These are phyloP conservation scores for Parathielavia hyrcaniae DNA, from an alignment of 495 filamentous ascomycete species.

Conservation along the genomic window DNA sequence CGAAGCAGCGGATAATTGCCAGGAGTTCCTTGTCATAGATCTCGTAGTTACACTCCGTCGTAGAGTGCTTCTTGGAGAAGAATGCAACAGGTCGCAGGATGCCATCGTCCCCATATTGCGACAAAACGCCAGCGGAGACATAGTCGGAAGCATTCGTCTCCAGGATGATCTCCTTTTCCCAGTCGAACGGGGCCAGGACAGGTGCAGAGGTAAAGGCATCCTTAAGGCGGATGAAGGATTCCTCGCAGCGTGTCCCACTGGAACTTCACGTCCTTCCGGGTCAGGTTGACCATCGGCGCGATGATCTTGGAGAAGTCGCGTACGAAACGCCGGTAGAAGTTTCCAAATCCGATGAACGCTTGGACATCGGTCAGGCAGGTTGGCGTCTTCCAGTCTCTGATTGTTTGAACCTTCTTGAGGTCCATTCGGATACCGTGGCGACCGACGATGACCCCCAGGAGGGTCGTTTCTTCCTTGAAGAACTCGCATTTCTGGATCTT, in stretches of 20 bases:
- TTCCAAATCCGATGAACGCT: conserved; percentile 8
- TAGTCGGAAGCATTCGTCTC: conserved; percentile 2
- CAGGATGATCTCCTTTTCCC: neutral
- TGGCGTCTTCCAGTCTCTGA: neutral
- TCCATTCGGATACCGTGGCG: conserved; percentile 2
- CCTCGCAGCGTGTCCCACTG: neutral
- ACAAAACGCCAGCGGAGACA: neutral
- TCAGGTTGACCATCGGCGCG: neutral
- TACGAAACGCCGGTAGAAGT: conserved; percentile 20
- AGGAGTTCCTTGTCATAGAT: conserved; percentile 11
- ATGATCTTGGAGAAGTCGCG: neutral
- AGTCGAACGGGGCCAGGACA: neutral
- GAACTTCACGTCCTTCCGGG: neutral
- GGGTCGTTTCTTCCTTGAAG: neutral
- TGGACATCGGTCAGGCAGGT: neutral
- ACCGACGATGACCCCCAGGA: neutral
- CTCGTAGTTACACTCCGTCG: conserved; percentile 20
- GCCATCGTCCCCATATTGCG: neutral
- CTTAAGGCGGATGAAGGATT: neutral
- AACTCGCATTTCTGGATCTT: conserved; percentile 2
- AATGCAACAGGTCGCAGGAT: neutral
- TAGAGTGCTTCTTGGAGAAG: conserved; percentile 15
- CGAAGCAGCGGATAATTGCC: conserved; percentile 10
- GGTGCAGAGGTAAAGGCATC: neutral
- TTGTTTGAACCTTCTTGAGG: conserved; percentile 3